Percentiles rank a stretch among this genome's conserved stretches.
Conservation (phyloP, 2,329 filamentous ascomycete genomes). For the Corniculantispora saksenae region DNA sequence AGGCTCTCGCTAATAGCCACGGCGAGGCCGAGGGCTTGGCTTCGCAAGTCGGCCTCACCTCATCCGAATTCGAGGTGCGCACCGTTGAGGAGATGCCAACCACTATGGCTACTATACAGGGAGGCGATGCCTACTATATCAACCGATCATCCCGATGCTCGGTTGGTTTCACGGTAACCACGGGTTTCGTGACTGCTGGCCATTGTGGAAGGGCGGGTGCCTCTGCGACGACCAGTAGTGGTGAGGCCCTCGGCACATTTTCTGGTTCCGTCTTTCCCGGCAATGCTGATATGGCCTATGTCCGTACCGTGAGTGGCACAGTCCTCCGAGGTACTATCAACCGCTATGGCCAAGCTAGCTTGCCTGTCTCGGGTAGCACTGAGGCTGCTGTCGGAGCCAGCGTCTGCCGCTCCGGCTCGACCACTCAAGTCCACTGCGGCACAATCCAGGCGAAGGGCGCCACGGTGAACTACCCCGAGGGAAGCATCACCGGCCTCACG, state of each 20-base stretch:
- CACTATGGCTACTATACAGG: constrained; percentile 37
- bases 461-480: constrained; percentile 40
- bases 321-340: constrained; percentile 35
- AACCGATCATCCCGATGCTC: constrained; percentile 36
- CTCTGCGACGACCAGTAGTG: constrained; percentile 34
- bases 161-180: constrained; percentile 42
- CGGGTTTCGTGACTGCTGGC: constrained; percentile 42
- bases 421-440: constrained; percentile 42
- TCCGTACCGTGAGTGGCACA: constrained; percentile 37
- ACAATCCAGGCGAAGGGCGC: constrained; percentile 36
- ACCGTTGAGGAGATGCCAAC: constrained; percentile 35
- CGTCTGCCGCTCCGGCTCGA: constrained; percentile 45
- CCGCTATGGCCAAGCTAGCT: constrained; percentile 36
- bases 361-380: constrained; percentile 40
- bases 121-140: constrained; percentile 42
- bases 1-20: constrained; percentile 38
- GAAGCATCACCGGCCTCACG: constrained; percentile 41
- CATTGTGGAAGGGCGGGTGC: constrained; percentile 38
- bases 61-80: constrained; percentile 38
- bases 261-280: constrained; percentile 41
- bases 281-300: constrained; percentile 40
- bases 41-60: constrained; percentile 37
- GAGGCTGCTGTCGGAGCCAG: constrained; percentile 35
- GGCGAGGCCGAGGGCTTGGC: constrained; percentile 37
- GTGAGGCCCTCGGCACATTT: constrained; percentile 37